Evolutionary conservation across 345 rosid species (phyloP), one percentile per base, ranked within the genome.

Genomic region (Cardamine resedifolia): DNA sequence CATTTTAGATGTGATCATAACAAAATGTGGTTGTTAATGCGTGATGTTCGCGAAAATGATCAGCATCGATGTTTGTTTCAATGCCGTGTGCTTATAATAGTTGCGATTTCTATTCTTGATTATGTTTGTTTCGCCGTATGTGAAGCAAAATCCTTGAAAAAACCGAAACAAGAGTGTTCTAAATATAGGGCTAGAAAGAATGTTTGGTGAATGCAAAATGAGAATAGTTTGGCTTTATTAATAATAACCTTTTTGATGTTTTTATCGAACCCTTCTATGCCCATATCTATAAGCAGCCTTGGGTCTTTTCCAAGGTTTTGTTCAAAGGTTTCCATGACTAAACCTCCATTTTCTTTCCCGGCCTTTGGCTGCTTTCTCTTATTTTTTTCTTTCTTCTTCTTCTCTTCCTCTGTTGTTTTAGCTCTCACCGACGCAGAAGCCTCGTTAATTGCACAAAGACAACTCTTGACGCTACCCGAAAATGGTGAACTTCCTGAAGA

Each of bases 211-310:
- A 39, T 66, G 39, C 73, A 49, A 43, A 48, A 49, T 43, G 47
- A 59, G 60, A 66, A 55, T 63, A 72, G 48, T 30, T 74, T 62
- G 61, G 66, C 27, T 63, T 66, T 66, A 41, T 76, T 57, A 80
- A 26, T 58, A 28, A 33, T 38, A 16, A 49, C 50, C 75, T 58
- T 38, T 31, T 68, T 64, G 64, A 45, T 63, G 58, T 39, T 21
- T 41, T 45, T 74, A 73, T 73, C 78, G 61, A 59, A 70, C 62
- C 14, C 41, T 66, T 64, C 12, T n/a, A 38, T 75, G 75, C 30
- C 27, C 56, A 56, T 67, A 70, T 67, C 82, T 67, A 77, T 79
- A 82, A 82, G 90, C 95, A 84, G 86, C 95, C 93, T 88, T 85
- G 89, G 92, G 85, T 80, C 66, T 51, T 63, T 51, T 51, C 90